These are phyloP conservation scores for Dendrobium catenatum DNA, from an alignment of 106 monocot species.

Conservation along the genomic window DNA sequence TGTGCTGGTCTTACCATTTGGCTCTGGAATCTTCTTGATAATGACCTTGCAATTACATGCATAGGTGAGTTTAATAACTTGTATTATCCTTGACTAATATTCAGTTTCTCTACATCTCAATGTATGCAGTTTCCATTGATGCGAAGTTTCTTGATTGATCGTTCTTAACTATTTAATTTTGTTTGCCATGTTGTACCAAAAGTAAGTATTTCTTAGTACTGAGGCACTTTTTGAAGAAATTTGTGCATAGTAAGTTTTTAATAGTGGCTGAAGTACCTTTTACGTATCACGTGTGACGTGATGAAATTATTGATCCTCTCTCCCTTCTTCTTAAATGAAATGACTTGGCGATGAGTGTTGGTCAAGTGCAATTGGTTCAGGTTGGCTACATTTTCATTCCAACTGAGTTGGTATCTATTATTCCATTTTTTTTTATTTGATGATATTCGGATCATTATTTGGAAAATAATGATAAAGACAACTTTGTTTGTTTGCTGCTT, in stretches of 20 bases:
- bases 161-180: too few relatives aligned
- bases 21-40: neutral
- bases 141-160: neutral
- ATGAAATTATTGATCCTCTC: neutral
- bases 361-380: neutral
- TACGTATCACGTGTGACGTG: neutral
- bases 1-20: neutral
- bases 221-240: too few relatives aligned
- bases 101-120: neutral
- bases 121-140: neutral
- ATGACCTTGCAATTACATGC: neutral
- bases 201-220: too few relatives aligned
- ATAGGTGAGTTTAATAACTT: neutral
- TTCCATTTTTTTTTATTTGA: too few relatives aligned
- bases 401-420: neutral
- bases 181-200: too few relatives aligned
- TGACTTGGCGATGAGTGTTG: neutral
- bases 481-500: neutral
- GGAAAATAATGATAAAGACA: too few relatives aligned
- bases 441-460: too few relatives aligned
- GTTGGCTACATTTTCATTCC: neutral
- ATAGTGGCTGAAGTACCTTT: neutral
- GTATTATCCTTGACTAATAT: neutral
- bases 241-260: neutral
- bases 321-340: neutral